These are phyloP conservation scores for Articulospora tetracladia DNA, from an alignment of 495 filamentous ascomycete species.

Conservation along the genomic window DNA sequence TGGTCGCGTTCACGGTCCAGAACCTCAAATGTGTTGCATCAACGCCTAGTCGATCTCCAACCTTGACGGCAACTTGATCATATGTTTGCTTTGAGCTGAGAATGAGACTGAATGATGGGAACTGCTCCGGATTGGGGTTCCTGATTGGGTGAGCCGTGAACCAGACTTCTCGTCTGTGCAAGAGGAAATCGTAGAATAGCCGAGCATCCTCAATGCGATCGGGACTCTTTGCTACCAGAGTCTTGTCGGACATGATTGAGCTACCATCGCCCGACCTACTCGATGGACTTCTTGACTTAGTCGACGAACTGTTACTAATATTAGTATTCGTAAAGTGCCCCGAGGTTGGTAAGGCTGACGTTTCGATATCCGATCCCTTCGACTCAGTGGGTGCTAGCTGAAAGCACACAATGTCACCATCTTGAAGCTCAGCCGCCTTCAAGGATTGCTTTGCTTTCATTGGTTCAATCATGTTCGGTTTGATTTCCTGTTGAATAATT, in stretches of 20 bases:
- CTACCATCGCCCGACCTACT: background rate
- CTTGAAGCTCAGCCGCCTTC: slow-evolving; percentile 88
- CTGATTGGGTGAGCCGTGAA: slow-evolving; percentile 57
- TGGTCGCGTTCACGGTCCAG: slow-evolving; percentile 71
- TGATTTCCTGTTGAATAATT: slow-evolving; percentile 69
- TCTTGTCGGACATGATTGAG: background rate
- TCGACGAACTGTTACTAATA: slow-evolving; percentile 9
- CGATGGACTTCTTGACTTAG: background rate
- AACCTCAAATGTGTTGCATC: slow-evolving; percentile 87
- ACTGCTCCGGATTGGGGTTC: slow-evolving; percentile 56
- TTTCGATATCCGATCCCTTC: slow-evolving; percentile 31
- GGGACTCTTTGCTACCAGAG: slow-evolving; percentile 1
- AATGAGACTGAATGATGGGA: slow-evolving; percentile 37
- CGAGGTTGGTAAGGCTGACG: background rate
- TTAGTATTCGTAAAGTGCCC: slow-evolving; percentile 29
- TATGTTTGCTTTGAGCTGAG: slow-evolving; percentile 88
- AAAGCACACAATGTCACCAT: slow-evolving; percentile 96
- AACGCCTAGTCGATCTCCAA: slow-evolving; percentile 73
- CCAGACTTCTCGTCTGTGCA: slow-evolving; percentile 72
- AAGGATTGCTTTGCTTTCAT: slow-evolving; percentile 90
- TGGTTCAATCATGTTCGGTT: slow-evolving; percentile 91
- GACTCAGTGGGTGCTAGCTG: slow-evolving; percentile 60
- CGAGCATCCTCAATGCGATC: slow-evolving; percentile 61
- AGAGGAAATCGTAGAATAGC: slow-evolving; percentile 87
- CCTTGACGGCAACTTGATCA: slow-evolving; percentile 82